Evolutionary conservation across 2,329 filamentous ascomycete genomes (phyloP).

Genomic region (Zymoseptoria tritici): DNA sequence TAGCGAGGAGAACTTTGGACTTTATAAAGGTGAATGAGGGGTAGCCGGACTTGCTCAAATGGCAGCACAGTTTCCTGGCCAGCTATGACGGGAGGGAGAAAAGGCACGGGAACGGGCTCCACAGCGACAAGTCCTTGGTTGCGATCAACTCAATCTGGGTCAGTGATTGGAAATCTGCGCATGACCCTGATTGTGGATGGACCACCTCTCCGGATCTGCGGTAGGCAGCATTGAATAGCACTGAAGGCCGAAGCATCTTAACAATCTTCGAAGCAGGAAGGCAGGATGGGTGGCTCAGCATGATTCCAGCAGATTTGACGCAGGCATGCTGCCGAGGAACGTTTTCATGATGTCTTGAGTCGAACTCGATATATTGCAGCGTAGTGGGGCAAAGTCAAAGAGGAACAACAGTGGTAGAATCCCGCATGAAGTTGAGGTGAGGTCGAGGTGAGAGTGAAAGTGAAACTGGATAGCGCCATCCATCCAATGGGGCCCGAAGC

Average conservation of each 20-base stretch:
- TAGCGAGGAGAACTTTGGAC: not conserved
- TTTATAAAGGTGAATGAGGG: not conserved
- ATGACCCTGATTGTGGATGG: not conserved
- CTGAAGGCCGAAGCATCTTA: not conserved
- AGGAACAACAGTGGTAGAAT: not conserved
- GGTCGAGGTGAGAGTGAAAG: not conserved
- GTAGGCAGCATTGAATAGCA: not conserved
- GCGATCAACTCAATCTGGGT: not conserved
- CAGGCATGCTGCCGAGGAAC: not conserved
- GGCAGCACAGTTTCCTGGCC: not conserved
- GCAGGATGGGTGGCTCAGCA: not conserved
- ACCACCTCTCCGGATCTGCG: not conserved
- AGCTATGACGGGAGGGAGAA: not conserved
- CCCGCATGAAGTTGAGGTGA: not conserved
- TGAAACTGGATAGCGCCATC: not conserved
- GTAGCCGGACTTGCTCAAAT: not conserved
- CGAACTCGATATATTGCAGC: not conserved
- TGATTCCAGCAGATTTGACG: not conserved
- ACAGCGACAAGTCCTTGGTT: no score
- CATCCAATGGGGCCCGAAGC: not conserved
- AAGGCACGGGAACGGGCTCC: not conserved
- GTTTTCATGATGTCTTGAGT: not conserved
- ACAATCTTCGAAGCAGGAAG: not conserved
- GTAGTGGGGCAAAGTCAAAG: not conserved
- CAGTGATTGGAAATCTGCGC: not conserved